phyloP scores from a whole-genome alignment of 2,329 filamentous ascomycete genomes.

The Neofusicoccum umdonicola region DNA sequence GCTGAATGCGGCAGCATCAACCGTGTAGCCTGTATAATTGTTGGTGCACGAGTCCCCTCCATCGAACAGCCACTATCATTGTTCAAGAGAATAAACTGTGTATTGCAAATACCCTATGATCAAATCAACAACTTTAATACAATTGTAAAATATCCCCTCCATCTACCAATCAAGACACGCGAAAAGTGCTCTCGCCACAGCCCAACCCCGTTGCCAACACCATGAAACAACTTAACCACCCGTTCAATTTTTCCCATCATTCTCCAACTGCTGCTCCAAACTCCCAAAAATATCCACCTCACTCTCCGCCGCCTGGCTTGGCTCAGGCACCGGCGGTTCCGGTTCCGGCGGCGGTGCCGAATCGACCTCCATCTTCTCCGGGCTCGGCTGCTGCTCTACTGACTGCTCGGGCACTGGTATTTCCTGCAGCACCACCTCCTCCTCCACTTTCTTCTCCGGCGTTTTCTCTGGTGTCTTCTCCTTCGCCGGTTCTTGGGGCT shows the following conservation, averaged over 20 bases:
- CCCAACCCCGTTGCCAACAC: too few relatives aligned
- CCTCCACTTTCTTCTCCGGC: background rate
- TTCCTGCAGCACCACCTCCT: background rate
- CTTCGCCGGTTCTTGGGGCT: background rate
- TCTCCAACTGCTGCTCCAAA: conserved; percentile 45
- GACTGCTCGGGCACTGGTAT: too few relatives aligned
- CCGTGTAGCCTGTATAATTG: too few relatives aligned
- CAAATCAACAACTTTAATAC: too few relatives aligned
- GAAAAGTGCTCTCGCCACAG: too few relatives aligned
- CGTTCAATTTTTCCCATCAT: conserved; percentile 12
- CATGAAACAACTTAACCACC: background rate
- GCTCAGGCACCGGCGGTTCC: background rate
- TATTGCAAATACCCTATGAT: too few relatives aligned
- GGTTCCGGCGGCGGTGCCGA: background rate
- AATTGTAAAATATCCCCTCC: too few relatives aligned
- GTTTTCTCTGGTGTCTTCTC: background rate
- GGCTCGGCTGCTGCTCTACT: background rate
- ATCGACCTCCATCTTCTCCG: background rate
- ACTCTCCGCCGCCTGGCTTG: conserved; percentile 24
- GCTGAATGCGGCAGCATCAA: too few relatives aligned
- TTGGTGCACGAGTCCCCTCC: too few relatives aligned
- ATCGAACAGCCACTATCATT: too few relatives aligned
- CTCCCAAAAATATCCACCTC: conserved; percentile 49
- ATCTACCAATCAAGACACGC: too few relatives aligned
- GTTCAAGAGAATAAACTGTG: too few relatives aligned